Evolutionary conservation across 2,329 filamentous ascomycete genomes (phyloP).

Genomic region (Xylaria digitata): DNA sequence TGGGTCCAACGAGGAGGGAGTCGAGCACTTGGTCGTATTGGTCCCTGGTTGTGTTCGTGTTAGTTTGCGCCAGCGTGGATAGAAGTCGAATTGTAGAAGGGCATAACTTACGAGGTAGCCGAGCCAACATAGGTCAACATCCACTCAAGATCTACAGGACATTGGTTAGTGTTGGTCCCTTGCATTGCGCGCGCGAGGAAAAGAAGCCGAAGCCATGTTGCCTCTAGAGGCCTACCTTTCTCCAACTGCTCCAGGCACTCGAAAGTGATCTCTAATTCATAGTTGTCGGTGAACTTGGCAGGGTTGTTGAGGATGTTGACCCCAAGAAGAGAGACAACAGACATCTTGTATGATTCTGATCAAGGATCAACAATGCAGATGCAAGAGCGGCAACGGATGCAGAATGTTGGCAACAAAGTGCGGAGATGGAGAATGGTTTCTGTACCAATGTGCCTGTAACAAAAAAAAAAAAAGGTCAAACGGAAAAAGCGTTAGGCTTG

Average conservation of each 20-base stretch:
- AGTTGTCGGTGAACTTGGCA: conserved; percentile 89
- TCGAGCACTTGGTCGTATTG: conserved; percentile 99
- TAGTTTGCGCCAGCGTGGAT: conserved; percentile 34
- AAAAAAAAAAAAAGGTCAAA: background rate
- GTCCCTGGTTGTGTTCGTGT: conserved; percentile 66
- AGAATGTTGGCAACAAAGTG: background rate
- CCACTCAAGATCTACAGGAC: conserved; percentile 89
- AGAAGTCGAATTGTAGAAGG: background rate
- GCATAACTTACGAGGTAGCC: conserved; percentile 83
- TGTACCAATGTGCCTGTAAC: conserved; percentile 1
- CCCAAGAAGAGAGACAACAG: conserved; percentile 93
- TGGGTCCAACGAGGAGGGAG: conserved; percentile 94
- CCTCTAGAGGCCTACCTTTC: conserved; percentile 71
- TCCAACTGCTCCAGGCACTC: conserved; percentile 95
- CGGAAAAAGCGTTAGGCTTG: background rate
- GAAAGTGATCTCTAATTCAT: conserved; percentile 98
- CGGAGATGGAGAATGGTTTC: background rate
- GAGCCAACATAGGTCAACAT: conserved; percentile 99
- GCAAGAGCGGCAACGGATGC: conserved; percentile 1
- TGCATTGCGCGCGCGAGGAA: background rate
- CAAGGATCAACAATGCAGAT: conserved; percentile 24
- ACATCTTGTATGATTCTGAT: conserved; percentile 68
- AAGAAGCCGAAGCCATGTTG: background rate
- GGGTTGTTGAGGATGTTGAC: conserved; percentile 98
- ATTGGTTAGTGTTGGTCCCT: conserved; percentile 27